Base-by-base conservation (phyloP, 306 rosid genomes). In the Benincasa hispida region DNA sequence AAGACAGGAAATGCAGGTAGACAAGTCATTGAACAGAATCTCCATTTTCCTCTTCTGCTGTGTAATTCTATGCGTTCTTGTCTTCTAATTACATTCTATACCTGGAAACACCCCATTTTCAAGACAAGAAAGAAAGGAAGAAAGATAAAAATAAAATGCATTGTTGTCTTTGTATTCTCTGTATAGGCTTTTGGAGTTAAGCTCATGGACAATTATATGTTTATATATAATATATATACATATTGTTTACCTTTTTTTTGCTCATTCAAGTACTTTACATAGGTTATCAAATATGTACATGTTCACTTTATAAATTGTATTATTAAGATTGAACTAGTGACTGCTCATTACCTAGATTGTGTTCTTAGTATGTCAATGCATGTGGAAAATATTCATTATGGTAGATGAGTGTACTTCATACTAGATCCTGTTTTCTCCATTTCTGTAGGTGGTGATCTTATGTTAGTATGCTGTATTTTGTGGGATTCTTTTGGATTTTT, bases 11-110 rank as follows among this genome's bases (percentile, higher is more conserved):
- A 85, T 92, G 85, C 91, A 90, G 88, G 91, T 88, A 60, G 87
- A 89, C 37, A 95, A 90, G 77, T 95, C 88, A 8, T 81, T 95
- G 63, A 90, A 87, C 78, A 92, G 99, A 84, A 81, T 95, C 79
- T 90, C 97, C 12, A 62, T 90, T 57, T 95, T 95, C 84, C 88
- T 95, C 17, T 83, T 95, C 51, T 95, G 97, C 76, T 95, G 97
- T 80, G 79, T 89, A 57, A 83, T 95, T 77, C 78, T 95, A 27
- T 95, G 98, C 81, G 96, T 95, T 66, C 10, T 92, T 1, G 89
- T 95, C 56, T 95, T 95, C 81, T 95, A 56, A 91, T 28, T 19
- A 72, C 19, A 24, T 72, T 50, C 2, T 25, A 57, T 50, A 9
- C 35, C 28, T 42, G 56, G 60, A 72, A 72, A 72, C 59, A 1